A percentile compares a stretch with the other conserved stretches of the same genome.
These are phyloP conservation scores for Pseudopyrenochaeta lycopersici DNA, from an alignment of 2,329 filamentous ascomycete species.

Conservation along the genomic window DNA sequence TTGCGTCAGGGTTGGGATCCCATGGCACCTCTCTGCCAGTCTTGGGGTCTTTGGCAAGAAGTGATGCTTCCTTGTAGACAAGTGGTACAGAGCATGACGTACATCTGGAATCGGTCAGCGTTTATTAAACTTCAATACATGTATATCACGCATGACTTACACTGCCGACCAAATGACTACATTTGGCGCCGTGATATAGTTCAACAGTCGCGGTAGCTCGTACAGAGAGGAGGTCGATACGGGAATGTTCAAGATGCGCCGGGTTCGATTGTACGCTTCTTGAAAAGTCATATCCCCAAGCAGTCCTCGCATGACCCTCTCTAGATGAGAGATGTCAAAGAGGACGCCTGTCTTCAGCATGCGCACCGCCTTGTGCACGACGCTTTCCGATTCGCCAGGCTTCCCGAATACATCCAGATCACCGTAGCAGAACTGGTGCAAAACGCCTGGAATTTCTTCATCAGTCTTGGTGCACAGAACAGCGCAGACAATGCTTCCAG, in stretches of 20 bases:
- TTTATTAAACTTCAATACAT: not conserved
- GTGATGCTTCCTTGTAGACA: constrained; percentile 79
- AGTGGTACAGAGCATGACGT: constrained; percentile 93
- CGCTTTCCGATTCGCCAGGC: constrained; percentile 65
- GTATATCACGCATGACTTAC: constrained; percentile 49
- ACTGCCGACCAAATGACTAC: constrained; percentile 97
- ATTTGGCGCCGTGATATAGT: constrained; percentile 92
- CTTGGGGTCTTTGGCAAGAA: constrained; percentile 84
- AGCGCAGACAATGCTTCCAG: constrained; percentile 84
- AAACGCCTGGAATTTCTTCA: constrained; percentile 75
- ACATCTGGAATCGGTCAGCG: constrained; percentile 58
- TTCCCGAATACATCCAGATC: constrained; percentile 83
- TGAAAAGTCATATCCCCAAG: constrained; percentile 93
- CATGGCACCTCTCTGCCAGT: constrained; percentile 82
- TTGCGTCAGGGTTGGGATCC: constrained; percentile 80
- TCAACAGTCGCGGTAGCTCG: constrained; percentile 85
- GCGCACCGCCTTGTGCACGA: constrained; percentile 74
- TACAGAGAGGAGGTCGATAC: constrained; percentile 89
- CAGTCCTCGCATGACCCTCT: constrained; percentile 79
- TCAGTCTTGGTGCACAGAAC: constrained; percentile 82
- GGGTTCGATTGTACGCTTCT: constrained; percentile 94
- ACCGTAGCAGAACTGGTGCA: constrained; percentile 78
- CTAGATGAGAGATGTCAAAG: constrained; percentile 84
- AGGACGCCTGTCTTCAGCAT: constrained; percentile 83
- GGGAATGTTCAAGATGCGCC: constrained; percentile 90